phyloP scores from a whole-genome alignment of 2,329 filamentous ascomycete species.

The Penicillium aurantiogriseum region DNA sequence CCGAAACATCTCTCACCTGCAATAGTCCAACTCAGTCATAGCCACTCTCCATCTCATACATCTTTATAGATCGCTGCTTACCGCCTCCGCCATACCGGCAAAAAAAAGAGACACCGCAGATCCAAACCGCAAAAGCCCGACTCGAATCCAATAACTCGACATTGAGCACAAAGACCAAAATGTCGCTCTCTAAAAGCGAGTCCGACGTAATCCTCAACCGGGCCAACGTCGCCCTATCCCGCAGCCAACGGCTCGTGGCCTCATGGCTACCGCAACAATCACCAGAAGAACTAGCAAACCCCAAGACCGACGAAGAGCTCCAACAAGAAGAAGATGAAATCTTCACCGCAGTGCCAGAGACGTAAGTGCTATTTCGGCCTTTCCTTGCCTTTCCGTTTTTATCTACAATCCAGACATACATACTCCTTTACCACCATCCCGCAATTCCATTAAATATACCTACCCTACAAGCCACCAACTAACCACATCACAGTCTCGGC shows the following conservation, averaged over 20 bases:
- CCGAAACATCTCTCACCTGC: background rate
- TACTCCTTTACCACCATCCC: background rate
- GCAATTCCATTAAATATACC: background rate
- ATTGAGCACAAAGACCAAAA: constrained; percentile 10
- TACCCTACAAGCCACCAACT: background rate
- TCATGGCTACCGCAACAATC: constrained; percentile 56
- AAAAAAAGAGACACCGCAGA: constrained; percentile 2
- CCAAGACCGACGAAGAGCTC: constrained; percentile 46
- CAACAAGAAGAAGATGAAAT: constrained; percentile 55
- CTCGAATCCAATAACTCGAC: background rate
- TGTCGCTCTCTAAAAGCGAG: constrained; percentile 41
- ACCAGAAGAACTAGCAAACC: constrained; percentile 36
- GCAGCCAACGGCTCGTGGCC: constrained; percentile 54
- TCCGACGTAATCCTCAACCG: constrained; percentile 57
- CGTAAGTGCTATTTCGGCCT: constrained; percentile 38
- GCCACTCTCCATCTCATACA: too few species aligned
- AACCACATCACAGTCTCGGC: constrained; percentile 40
- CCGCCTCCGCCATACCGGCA: background rate
- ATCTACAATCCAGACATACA: background rate
- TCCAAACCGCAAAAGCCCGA: constrained; percentile 10
- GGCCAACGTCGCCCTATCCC: constrained; percentile 54
- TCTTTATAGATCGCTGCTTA: background rate
- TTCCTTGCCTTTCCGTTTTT: too few species aligned
- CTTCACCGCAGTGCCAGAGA: constrained; percentile 54
- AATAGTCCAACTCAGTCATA: too few species aligned